These are phyloP conservation scores for Echites panduratus DNA, from an alignment of 257 asterid species.

Conservation along the genomic window DNA sequence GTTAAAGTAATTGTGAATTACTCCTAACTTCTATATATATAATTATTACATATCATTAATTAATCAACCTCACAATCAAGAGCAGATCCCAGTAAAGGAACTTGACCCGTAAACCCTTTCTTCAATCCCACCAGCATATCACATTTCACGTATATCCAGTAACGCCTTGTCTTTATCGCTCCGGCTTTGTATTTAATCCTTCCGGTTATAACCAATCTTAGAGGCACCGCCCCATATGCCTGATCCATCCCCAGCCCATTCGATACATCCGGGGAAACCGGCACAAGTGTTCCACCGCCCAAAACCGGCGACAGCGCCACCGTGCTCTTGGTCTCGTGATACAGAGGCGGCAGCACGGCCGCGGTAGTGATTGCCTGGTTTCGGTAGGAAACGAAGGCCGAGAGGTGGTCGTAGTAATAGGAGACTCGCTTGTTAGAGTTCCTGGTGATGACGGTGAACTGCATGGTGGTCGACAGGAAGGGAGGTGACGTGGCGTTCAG, in stretches of 20 bases:
- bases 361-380: conserved; percentile 49
- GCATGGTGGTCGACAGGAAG: conserved; percentile 43
- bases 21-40: background rate
- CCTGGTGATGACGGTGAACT: conserved; percentile 48
- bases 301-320: conserved; percentile 57
- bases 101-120: conserved; percentile 43
- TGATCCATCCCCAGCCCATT: conserved; percentile 40
- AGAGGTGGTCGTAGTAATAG: conserved; percentile 40
- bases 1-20: background rate
- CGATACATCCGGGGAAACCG: conserved; percentile 42
- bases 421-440: conserved; percentile 55
- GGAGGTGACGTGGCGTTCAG: conserved; percentile 45
- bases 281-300: conserved; percentile 38
- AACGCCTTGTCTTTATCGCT: conserved; percentile 23
- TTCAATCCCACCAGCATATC: conserved; percentile 45
- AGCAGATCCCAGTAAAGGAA: conserved; percentile 52
- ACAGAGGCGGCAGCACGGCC: conserved; percentile 43
- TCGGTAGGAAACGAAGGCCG: conserved; percentile 48
- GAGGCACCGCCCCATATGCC: conserved; percentile 51
- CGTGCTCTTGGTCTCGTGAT: conserved; percentile 47
- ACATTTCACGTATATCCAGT: conserved; percentile 41
- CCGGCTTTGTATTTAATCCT: conserved; percentile 44
- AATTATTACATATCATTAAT: too few species aligned
- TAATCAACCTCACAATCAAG: background rate
- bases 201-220: conserved; percentile 46